Conservation (phyloP, 2,329 filamentous ascomycete species). For the Albifimbria verrucaria region DNA sequence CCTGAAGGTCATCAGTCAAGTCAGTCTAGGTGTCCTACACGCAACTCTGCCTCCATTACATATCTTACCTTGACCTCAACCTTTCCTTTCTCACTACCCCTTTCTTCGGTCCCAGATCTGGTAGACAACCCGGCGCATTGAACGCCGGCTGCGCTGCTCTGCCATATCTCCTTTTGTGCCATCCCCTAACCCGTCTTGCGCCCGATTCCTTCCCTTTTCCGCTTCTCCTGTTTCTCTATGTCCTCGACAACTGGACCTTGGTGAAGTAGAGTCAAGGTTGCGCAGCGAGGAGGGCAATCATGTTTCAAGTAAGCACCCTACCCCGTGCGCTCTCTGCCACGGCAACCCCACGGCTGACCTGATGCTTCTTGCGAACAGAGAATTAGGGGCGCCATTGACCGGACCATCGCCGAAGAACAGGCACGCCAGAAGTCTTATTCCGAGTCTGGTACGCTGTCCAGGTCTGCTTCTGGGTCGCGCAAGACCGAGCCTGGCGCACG, state of each 20-base stretch:
- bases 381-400: slow-evolving; percentile 81
- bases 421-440: slow-evolving; percentile 64
- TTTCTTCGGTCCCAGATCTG: too few relatives aligned
- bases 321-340: not conserved
- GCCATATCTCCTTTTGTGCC: too few relatives aligned
- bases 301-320: slow-evolving; percentile 23
- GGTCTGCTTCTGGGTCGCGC: slow-evolving; percentile 34
- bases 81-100: too few relatives aligned
- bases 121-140: too few relatives aligned
- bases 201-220: too few relatives aligned
- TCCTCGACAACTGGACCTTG: not conserved
- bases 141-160: too few relatives aligned
- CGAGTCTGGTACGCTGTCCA: slow-evolving; percentile 39
- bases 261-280: not conserved
- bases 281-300: slow-evolving; percentile 3
- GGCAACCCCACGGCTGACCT: not conserved
- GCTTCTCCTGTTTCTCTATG: not conserved
- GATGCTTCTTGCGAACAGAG: slow-evolving; percentile 49
- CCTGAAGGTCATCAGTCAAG: too few relatives aligned
- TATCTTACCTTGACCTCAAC: too few relatives aligned
- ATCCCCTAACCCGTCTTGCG: too few relatives aligned
- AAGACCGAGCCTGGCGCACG: slow-evolving; percentile 34
- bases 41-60: not conserved
- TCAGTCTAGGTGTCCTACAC: not conserved
- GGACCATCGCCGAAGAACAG: slow-evolving; percentile 87